Evolutionary conservation across 371 early-diverging fungal genomes (phyloP).

Genomic region (Rhizopus microsporus): DNA sequence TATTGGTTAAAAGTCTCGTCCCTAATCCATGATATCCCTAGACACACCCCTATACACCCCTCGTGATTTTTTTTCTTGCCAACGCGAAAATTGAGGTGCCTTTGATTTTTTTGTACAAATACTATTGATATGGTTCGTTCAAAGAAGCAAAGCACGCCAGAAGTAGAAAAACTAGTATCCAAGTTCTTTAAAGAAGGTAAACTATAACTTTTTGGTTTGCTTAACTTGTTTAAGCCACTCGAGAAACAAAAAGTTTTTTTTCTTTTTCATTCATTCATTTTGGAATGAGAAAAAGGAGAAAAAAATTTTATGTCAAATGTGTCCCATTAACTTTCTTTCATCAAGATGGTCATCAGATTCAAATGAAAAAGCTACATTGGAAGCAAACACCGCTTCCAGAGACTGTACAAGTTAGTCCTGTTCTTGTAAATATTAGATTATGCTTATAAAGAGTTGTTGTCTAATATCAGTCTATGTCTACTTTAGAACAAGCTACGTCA

Average conservation of each 20-base stretch:
- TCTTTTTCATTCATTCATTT: not conserved
- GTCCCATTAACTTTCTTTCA: slow-evolving; percentile 14
- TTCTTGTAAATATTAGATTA: slow-evolving; percentile 16
- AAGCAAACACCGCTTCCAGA: slow-evolving; percentile 13
- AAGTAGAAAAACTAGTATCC: slow-evolving; percentile 40
- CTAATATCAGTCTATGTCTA: not conserved
- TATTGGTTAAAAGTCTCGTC: not conserved
- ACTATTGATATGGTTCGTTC: slow-evolving; percentile 23
- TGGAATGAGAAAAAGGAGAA: slow-evolving; percentile 3
- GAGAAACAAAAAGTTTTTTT: not conserved
- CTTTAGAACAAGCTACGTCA: slow-evolving; percentile 1
- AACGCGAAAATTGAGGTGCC: slow-evolving; percentile 4
- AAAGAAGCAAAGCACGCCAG: slow-evolving; percentile 33
- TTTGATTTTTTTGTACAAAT: slow-evolving; percentile 11
- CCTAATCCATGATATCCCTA: no score
- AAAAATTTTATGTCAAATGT: slow-evolving; percentile 18
- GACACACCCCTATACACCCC: no score
- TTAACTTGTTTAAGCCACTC: not conserved
- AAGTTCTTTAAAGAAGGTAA: slow-evolving; percentile 49
- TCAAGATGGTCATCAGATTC: slow-evolving; percentile 14
- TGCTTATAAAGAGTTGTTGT: not conserved
- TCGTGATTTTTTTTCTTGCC: no score
- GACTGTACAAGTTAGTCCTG: slow-evolving; percentile 6
- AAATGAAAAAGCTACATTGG: slow-evolving; percentile 2
- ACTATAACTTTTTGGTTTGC: not conserved